Evolutionary conservation across 768 basidiomycete species (phyloP), one percentile per base, ranked within the genome.

Genomic region (Trametes maxima): DNA sequence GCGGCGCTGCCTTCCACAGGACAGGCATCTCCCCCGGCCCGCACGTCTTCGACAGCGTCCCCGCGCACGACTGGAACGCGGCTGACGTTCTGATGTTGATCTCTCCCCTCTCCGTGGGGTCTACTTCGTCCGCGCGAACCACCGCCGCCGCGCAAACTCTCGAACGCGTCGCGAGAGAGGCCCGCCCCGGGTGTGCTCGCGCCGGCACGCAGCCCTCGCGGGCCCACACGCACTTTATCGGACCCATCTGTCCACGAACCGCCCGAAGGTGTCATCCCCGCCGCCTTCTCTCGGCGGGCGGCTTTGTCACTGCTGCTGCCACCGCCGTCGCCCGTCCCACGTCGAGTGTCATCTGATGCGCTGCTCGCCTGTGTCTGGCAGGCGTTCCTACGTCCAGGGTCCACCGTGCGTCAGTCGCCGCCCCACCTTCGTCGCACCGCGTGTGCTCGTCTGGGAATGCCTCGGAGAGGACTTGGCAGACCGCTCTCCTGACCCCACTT

Each of bases 261-360:
- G 22, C 52, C 44, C 45, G 52, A 54, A 54, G 62, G 44, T 58
- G 62, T 48, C 62, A 57, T 46, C 56, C 62, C 56, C 62, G 57
- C 52, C 43, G 45, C 33, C 60, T 62, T 62, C 60, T 57, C 49
- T 37, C 60, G 37, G 28, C 54, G 43, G 42, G 54, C 35, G 48
- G 60, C 40, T 42, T 49, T 52, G 56, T 49, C 56, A 42, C 56
- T 50, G 55, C 46, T 33, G 28, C 55, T 47, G 36, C 42, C 37
- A 24, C 39, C 24, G 42, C 39, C 52, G 48, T 40, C 48, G 35
- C 33, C 47, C 62, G n/a, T 64, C 62, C 59, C 62, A 64, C 62
- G 62, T 59, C 22, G 33, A 14, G 42, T 13, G 54, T 64, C 62
- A 64, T 59, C 53, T 64, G 62, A 64, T 42, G 42, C 62, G 62